These are phyloP conservation scores for Dispira parvispora DNA, from an alignment of 192 early-diverging fungal species.

Conservation along the genomic window DNA sequence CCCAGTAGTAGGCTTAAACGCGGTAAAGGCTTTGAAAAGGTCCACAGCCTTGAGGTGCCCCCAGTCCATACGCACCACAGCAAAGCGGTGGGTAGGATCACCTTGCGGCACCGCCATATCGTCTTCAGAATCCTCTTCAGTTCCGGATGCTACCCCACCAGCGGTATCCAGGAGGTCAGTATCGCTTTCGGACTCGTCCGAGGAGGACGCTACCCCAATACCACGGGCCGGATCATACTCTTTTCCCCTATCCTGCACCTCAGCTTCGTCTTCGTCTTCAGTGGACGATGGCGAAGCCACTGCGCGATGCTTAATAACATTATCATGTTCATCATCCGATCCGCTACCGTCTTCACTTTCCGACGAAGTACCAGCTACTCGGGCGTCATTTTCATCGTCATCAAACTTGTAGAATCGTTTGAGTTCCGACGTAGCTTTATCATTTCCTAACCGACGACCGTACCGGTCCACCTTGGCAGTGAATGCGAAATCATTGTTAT, in stretches of 20 bases:
- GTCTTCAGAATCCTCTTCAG: slow-evolving; percentile 36
- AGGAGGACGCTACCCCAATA: slow-evolving; percentile 35
- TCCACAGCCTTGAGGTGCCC: slow-evolving; percentile 74
- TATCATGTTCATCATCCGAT: neutral
- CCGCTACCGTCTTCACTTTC: neutral
- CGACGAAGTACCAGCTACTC: neutral
- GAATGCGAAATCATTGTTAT: neutral
- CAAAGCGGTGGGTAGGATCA: slow-evolving; percentile 53
- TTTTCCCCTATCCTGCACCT: neutral
- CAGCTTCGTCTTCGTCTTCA: neutral
- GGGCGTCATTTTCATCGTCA: neutral
- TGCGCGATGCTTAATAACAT: neutral
- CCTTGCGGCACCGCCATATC: slow-evolving; percentile 35
- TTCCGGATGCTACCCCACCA: slow-evolving; percentile 22
- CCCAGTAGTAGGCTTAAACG: slow-evolving; percentile 61
- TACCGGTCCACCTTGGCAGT: no score
- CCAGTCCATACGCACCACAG: slow-evolving; percentile 91
- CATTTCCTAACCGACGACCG: no score
- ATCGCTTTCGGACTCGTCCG: slow-evolving; percentile 14
- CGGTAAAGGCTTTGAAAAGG: slow-evolving; percentile 68
- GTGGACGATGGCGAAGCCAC: neutral
- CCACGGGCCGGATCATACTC: slow-evolving; percentile 66
- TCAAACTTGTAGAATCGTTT: neutral
- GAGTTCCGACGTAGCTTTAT: neutral
- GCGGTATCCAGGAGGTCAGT: slow-evolving; percentile 17